Evolutionary conservation across 2,329 filamentous ascomycete species (phyloP).

Genomic region (Didymosphaeria variabile): DNA sequence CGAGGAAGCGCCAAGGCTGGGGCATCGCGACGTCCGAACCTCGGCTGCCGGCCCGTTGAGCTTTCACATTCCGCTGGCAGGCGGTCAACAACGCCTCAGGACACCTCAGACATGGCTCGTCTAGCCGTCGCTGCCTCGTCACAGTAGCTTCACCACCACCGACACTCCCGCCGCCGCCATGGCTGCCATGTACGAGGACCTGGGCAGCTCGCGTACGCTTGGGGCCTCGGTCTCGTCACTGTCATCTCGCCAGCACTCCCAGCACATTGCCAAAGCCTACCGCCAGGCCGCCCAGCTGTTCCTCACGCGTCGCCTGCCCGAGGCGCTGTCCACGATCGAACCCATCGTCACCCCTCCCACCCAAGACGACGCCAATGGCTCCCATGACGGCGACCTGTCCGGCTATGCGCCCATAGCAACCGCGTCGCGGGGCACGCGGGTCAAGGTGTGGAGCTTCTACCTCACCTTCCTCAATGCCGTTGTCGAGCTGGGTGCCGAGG

Average conservation of each 20-base stretch:
- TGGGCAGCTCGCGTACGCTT: constrained; percentile 65
- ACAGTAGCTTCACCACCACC: constrained; percentile 16
- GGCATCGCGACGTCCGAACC: constrained; percentile 19
- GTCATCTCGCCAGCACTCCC: constrained; percentile 71
- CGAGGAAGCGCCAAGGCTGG: constrained; percentile 4
- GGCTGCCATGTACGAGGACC: constrained; percentile 60
- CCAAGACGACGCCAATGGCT: constrained; percentile 35
- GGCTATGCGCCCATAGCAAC: constrained; percentile 75
- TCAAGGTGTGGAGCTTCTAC: constrained; percentile 98
- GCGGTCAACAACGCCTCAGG: constrained; percentile 22
- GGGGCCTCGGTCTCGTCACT: constrained; percentile 76
- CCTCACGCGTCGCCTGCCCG: constrained; percentile 89
- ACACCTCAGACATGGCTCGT: constrained; percentile 19
- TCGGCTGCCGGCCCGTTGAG: constrained; percentile 21
- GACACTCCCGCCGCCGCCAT: constrained; percentile 31
- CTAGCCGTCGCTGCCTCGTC: constrained; percentile 7
- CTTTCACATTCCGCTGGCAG: constrained; percentile 29
- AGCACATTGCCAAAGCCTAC: constrained; percentile 88
- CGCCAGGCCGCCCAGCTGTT: constrained; percentile 94
- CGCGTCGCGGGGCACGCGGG: constrained; percentile 81
- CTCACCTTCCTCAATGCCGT: constrained; percentile 92
- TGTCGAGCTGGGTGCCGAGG: constrained; percentile 85
- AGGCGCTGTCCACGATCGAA: constrained; percentile 84
- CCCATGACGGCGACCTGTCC: constrained; percentile 32
- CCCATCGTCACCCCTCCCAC: constrained; percentile 75